A percentile compares a stretch with the other conserved stretches of the same genome.
phyloP scores from a whole-genome alignment of 805 yeast genomes.

The Grigorovia yakushimaensis region DNA sequence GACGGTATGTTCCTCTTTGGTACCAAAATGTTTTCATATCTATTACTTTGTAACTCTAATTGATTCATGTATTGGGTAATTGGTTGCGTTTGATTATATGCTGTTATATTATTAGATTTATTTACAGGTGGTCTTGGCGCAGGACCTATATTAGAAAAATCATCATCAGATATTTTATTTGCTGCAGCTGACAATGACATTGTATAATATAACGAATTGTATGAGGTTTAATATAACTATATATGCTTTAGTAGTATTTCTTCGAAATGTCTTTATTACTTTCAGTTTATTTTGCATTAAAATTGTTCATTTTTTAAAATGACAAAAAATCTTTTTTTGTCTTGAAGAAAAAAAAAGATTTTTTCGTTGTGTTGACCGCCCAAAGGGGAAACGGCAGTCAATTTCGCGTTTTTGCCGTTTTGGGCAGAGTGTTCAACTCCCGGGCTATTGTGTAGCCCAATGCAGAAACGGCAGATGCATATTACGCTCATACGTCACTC shows the following conservation, averaged over 20 bases:
- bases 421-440: not conserved
- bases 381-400: not conserved
- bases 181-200: conserved; percentile 41
- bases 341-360: not conserved
- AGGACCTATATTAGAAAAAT: conserved; percentile 46
- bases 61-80: conserved; percentile 27
- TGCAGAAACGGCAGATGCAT: not conserved
- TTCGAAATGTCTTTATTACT: not conserved
- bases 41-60: conserved; percentile 18
- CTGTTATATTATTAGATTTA: conserved; percentile 6
- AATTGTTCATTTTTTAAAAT: not conserved
- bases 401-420: not conserved
- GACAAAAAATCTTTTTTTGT: not conserved
- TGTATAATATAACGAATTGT: not conserved
- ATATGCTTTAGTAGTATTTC: not conserved
- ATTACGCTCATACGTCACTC: not conserved
- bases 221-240: not conserved
- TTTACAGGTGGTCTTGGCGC: conserved; percentile 43
- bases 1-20: conserved; percentile 2
- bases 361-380: not conserved
- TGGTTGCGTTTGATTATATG: conserved; percentile 30
- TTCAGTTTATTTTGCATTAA: not conserved
- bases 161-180: conserved; percentile 34
- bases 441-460: not conserved
- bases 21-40: not conserved